Percentiles rank a stretch among this genome's conserved stretches.
Conservation (phyloP, 2,329 filamentous ascomycete genomes). For the Nemania bipapillata region DNA sequence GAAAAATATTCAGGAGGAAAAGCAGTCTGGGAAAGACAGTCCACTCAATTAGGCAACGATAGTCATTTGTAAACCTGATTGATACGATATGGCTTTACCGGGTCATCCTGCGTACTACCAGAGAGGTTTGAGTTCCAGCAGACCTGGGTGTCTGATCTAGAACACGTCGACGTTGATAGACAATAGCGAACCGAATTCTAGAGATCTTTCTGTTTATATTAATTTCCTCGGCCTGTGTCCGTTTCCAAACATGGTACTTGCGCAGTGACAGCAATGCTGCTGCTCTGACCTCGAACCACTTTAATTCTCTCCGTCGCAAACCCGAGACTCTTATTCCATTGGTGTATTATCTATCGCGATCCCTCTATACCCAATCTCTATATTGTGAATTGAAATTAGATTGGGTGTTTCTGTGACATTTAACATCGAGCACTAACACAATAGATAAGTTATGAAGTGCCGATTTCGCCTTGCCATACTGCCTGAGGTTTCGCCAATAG, state of each 20-base stretch:
- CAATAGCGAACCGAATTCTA: conserved; percentile 8
- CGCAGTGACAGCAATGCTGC: background rate
- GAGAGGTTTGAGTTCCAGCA: background rate
- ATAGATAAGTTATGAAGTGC: background rate
- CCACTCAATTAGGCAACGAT: conserved; percentile 10
- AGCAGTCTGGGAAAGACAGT: conserved; percentile 16
- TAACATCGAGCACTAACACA: no score
- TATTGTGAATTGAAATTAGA: no score
- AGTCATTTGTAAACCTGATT: background rate
- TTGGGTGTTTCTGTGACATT: no score
- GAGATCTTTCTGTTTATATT: conserved; percentile 10
- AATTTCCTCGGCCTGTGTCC: background rate
- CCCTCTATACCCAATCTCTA: background rate
- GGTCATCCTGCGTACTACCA: background rate
- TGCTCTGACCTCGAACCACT: background rate
- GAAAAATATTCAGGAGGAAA: conserved; percentile 24
- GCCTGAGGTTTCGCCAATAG: no score
- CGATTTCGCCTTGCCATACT: background rate
- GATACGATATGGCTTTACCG: background rate
- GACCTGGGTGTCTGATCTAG: conserved; percentile 2
- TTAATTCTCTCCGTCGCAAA: background rate
- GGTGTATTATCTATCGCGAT: background rate
- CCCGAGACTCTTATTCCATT: background rate
- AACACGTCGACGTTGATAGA: conserved; percentile 6
- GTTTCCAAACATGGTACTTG: background rate